Conservation (phyloP, 371 early-diverging fungal species). For the Coemansia sp. region DNA sequence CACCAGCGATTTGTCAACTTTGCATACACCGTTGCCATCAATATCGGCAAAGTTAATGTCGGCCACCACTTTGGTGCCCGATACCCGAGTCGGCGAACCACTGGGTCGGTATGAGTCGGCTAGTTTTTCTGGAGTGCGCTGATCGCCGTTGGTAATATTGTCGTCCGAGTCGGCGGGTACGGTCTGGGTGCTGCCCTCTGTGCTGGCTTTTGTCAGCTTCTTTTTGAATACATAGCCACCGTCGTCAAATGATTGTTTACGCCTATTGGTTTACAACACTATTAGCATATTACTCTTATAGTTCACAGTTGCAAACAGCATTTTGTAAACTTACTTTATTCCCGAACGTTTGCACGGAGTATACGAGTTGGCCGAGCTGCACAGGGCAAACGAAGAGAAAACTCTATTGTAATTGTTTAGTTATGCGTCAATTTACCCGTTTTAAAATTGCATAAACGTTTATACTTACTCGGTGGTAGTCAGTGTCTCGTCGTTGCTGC, state of each 20-base stretch:
- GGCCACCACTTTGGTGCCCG: slow-evolving; percentile 28
- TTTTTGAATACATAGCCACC: not conserved
- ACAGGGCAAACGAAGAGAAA: not conserved
- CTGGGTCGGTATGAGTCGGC: slow-evolving; percentile 24
- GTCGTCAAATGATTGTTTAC: not conserved
- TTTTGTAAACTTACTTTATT: not conserved
- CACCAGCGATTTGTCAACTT: slow-evolving; percentile 39
- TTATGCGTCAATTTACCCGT: not conserved
- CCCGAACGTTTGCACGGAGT: not conserved
- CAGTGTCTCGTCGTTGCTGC: not conserved
- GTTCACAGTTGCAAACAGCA: not conserved
- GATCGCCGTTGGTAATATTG: not conserved
- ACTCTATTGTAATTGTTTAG: not conserved
- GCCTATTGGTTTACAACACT: not conserved
- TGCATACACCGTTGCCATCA: slow-evolving; percentile 2
- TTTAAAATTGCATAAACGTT: not conserved
- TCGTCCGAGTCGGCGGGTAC: not conserved
- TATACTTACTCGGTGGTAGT: not conserved
- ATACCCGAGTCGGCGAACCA: slow-evolving; percentile 36
- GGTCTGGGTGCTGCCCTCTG: not conserved
- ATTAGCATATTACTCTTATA: not conserved
- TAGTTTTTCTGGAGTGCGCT: slow-evolving; percentile 22
- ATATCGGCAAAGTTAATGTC: not conserved
- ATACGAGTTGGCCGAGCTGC: not conserved
- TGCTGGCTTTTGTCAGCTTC: not conserved